A percentile compares a stretch with the other conserved stretches of the same genome.
Evolutionary conservation across 129 eudicot species (phyloP).

Genomic region (Cynara cardunculus): DNA sequence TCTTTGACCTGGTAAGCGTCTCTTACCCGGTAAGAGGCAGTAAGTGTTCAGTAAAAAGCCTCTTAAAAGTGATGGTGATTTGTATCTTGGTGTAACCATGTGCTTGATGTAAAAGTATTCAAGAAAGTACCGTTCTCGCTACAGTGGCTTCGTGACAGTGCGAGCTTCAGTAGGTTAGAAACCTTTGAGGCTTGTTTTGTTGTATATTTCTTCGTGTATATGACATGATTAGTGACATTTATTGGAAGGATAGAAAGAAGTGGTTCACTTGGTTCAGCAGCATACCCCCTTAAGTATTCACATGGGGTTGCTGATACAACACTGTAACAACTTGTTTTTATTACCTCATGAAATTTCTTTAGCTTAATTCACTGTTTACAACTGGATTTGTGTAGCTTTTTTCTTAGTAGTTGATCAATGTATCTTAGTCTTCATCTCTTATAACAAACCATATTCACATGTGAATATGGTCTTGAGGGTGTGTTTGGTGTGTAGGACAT

Average conservation of each 20-base stretch:
- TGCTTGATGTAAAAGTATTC: not conserved
- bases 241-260: conserved; percentile 11
- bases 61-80: conserved; percentile 1
- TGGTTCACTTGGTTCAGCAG: not conserved
- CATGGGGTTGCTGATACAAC: conserved; percentile 11
- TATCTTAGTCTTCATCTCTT: not conserved
- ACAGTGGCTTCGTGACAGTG: not conserved
- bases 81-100: not conserved
- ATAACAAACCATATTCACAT: not conserved
- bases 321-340: conserved; percentile 18
- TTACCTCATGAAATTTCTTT: not conserved
- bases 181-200: conserved; percentile 13
- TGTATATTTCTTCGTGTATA: conserved; percentile 17
- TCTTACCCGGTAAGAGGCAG: not conserved
- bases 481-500: too few relatives aligned
- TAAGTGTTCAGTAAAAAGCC: not conserved
- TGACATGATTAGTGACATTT: conserved; percentile 22
- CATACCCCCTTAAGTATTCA: conserved; percentile 4
- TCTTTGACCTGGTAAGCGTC: not conserved
- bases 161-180: not conserved
- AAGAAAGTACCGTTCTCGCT: conserved; percentile 4
- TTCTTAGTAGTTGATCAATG: not conserved
- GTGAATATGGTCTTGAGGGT: not conserved
- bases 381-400: not conserved
- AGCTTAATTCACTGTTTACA: not conserved